Evolutionary conservation across 140 eudicot species (phyloP), one percentile per base, ranked within the genome.

Genomic region (Oenanthe javanica): DNA sequence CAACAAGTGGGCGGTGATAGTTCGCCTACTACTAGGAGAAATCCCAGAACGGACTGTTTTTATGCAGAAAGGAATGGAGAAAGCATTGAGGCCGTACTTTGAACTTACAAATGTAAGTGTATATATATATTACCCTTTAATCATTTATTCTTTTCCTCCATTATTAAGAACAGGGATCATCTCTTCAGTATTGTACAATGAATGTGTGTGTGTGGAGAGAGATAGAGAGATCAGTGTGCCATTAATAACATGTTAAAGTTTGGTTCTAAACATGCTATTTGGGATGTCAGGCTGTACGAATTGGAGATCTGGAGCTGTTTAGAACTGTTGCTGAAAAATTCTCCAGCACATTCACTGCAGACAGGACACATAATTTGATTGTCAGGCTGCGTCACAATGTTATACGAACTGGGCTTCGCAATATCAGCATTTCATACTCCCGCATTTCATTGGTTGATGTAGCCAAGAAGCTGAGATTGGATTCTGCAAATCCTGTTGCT

Each of bases 1-100:
- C 90, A 94, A 90, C 81, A 94, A 94, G 83, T 94, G 98, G 98
- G 98, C 97, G 45, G 91, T 94, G 40, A 94, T 92, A 75, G 97
- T 94, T 54, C 96, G 99, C 54, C 82, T 95, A 63, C 90, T 92
- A 78, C 88, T 95, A 27, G 97, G 97, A 78, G 99, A 95, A 85
- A 95, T 95, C 72, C 99, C 99, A 16, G 99, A 95, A 73, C 86
- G 97, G 77, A 95, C 93, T 1, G 89, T 92, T 70, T 95, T 90
- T 81, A 92, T 89, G 97, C 97, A 95, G 88, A 92, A 89, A 83
- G 99, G 97, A 76, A 92, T 94, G 99, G 97, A 94, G 84, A 92
- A 86, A 64, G 97, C 96, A 54, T 86, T 92, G 88, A 87, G 97
- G 83, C 95, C 99, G 0, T 92, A 94, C 85, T 94, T 94, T 86